Evolutionary conservation across 2,329 filamentous ascomycete species (phyloP).

Genomic region (Neocatenulostroma microsporum): DNA sequence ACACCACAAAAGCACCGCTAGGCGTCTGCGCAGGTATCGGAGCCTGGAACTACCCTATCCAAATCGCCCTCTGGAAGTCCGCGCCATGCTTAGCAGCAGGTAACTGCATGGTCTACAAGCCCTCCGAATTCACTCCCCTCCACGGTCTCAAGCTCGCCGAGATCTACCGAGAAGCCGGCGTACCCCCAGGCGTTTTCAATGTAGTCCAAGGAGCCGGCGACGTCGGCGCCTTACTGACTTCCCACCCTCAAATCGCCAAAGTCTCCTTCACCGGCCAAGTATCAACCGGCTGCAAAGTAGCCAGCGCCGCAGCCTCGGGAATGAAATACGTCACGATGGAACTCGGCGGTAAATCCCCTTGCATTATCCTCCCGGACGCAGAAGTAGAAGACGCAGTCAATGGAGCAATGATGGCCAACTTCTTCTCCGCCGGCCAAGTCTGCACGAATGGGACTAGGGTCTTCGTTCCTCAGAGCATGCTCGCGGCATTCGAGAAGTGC

Average conservation of each 20-base stretch:
- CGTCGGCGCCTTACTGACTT: constrained; percentile 66
- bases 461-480: constrained; percentile 63
- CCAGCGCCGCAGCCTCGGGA: constrained; percentile 61
- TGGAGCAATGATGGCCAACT: constrained; percentile 88
- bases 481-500: constrained; percentile 58
- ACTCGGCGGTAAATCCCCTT: constrained; percentile 76
- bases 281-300: constrained; percentile 73
- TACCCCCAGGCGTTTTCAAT: constrained; percentile 79
- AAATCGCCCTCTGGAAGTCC: constrained; percentile 86
- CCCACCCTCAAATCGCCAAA: constrained; percentile 67
- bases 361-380: constrained; percentile 72
- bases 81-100: constrained; percentile 77
- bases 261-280: constrained; percentile 88
- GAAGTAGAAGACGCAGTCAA: constrained; percentile 74
- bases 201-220: constrained; percentile 74
- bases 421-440: constrained; percentile 83
- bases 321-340: constrained; percentile 95
- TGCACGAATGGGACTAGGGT: constrained; percentile 90
- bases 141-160: constrained; percentile 68
- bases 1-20: constrained; percentile 71
- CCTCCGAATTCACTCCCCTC: constrained; percentile 79
- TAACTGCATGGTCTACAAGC: constrained; percentile 88
- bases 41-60: constrained; percentile 88
- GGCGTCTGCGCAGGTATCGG: constrained; percentile 83
- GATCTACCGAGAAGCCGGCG: constrained; percentile 68